Evolutionary conservation across 2,329 filamentous ascomycete genomes (phyloP), one percentile per base, ranked within the genome.

Genomic region (Plectosphaerella sp.): DNA sequence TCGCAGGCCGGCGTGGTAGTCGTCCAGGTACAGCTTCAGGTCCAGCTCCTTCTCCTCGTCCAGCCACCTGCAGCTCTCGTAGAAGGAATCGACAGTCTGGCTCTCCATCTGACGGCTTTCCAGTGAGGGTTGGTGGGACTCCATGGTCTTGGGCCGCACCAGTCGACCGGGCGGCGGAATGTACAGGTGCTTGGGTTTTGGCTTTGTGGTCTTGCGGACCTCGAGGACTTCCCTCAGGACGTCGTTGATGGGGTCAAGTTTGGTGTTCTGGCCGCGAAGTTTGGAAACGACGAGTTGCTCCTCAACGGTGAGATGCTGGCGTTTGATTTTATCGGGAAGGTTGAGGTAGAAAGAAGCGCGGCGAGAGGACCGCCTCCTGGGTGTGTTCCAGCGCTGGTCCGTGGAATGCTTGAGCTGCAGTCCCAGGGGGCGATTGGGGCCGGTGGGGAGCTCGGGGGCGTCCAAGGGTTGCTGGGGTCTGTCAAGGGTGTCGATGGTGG

Each of bases 11-110:
- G 79, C 73, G 62, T 88, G 85, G 61, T 89, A 88, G 63, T 89
- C 84, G 62, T 90, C 85, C 33, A 91, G 69, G 37, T 77, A 78
- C 37, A 92, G 75, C 45, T 80, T 75, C 22, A 87, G 67, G 60
- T 92, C 87, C 33, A 92, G 72, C 49, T 88, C 81, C 16, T 86
- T 80, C 50, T 89, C 84, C 52, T 89, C 85, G 28, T 91, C 87
- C 24, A 91, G 72, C 86, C 87, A 90, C 47, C 84, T 78, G 58
- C 91, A 87, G 62, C 78, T 86, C 55, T 90, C 83, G 48, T 83
- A 81, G 52, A 88, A 73, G 1, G 79, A 79, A 48, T 81, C 75
- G 36, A 79, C 37, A 28, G 35, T 24, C 15, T 20, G 33, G 46
- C 49, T 55, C 48, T 54, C 43, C 18, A 57, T 54, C 4, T 62